Evolutionary conservation across 805 yeast species (phyloP).

Genomic region (Candida orba): DNA sequence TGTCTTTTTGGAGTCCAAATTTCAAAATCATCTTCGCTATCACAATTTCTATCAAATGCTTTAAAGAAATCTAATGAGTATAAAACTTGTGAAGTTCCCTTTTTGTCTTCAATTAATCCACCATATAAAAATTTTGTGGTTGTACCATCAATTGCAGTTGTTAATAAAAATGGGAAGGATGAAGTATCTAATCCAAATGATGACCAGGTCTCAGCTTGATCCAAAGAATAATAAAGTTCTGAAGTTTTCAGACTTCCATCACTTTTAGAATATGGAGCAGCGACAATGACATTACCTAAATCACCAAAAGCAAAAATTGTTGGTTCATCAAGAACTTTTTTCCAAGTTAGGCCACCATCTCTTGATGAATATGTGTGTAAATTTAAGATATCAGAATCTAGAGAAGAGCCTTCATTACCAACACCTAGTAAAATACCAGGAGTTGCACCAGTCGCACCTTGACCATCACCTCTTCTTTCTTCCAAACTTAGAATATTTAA

Average conservation of each 20-base stretch:
- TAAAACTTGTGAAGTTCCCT: conserved; percentile 3
- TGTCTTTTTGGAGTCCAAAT: conserved; percentile 46
- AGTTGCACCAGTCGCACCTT: conserved; percentile 27
- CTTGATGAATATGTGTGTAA: conserved; percentile 56
- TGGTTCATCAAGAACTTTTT: conserved; percentile 42
- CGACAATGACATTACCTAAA: conserved; percentile 66
- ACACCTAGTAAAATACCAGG: conserved; percentile 40
- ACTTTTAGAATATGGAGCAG: conserved; percentile 28
- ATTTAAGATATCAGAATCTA: conserved; percentile 12
- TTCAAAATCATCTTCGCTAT: conserved; percentile 49
- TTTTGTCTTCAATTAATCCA: conserved; percentile 28
- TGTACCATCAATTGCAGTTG: conserved; percentile 67
- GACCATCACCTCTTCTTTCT: conserved; percentile 26
- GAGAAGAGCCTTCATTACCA: conserved; percentile 29
- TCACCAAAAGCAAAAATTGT: conserved; percentile 62
- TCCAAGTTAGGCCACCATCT: conserved; percentile 80
- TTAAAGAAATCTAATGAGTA: conserved; percentile 49
- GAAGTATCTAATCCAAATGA: conserved; percentile 37
- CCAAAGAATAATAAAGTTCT: conserved; percentile 49
- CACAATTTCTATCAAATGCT: conserved; percentile 41
- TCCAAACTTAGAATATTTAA: conserved; percentile 29
- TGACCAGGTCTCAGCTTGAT: conserved; percentile 67
- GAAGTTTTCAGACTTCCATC: conserved; percentile 30
- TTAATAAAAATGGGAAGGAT: conserved; percentile 35
- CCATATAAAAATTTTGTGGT: conserved; percentile 51